Evolutionary conservation across 768 basidiomycete species (phyloP).

Genomic region (Amanita rubescens): DNA sequence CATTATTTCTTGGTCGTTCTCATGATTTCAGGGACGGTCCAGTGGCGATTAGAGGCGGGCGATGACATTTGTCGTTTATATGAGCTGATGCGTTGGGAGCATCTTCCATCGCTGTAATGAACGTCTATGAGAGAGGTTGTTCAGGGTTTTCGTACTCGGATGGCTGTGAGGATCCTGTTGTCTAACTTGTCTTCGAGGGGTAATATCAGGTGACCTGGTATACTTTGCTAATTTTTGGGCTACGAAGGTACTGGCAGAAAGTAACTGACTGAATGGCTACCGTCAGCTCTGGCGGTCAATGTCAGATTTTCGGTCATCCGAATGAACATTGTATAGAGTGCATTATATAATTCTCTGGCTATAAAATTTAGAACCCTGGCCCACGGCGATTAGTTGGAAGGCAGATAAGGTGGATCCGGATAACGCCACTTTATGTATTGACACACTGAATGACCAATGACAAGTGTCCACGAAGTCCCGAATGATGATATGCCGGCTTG

Average conservation of each 20-base stretch:
- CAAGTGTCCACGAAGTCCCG: background rate
- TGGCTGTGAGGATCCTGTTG: constrained; percentile 6
- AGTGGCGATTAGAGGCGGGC: constrained; percentile 10
- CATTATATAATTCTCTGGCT: too few species aligned
- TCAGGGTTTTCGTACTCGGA: background rate
- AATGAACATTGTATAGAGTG: too few species aligned
- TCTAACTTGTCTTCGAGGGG: background rate
- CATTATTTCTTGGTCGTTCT: constrained; percentile 12
- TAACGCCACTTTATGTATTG: background rate
- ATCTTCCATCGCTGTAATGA: constrained; percentile 17
- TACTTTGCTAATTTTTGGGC: background rate
- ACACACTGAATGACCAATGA: background rate
- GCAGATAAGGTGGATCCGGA: background rate
- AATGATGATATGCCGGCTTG: too few species aligned
- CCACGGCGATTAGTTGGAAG: background rate
- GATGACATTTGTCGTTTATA: constrained; percentile 8
- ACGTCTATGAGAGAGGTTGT: constrained; percentile 9
- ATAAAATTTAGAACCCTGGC: background rate
- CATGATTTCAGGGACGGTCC: constrained; percentile 17
- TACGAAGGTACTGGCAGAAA: too few species aligned
- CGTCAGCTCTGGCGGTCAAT: too few species aligned
- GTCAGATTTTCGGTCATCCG: too few species aligned
- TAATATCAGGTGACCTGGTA: background rate
- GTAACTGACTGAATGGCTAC: too few species aligned
- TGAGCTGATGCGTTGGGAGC: constrained; percentile 17